Conservation (phyloP, 805 yeast species). For the Brettanomyces sp. region DNA sequence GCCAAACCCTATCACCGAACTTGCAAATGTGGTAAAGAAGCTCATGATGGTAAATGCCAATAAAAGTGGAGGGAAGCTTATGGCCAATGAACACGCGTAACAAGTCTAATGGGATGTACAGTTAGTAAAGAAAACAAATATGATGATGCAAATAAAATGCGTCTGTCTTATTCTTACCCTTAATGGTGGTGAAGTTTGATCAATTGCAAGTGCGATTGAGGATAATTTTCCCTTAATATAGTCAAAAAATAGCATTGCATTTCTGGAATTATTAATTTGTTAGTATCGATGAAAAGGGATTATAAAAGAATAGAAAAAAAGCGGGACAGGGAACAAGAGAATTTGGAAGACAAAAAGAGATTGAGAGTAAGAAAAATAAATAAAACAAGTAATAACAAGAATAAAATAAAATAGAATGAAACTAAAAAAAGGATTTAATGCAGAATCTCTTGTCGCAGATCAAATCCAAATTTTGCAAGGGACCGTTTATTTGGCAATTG, state of each 20-base stretch:
- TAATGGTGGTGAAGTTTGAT: no score
- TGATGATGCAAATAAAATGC: no score
- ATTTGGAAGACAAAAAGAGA: no score
- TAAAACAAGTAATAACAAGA: no score
- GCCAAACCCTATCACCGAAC: slow-evolving; percentile 7
- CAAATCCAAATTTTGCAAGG: neutral
- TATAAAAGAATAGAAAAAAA: neutral
- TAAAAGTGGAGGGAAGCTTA: slow-evolving; percentile 4
- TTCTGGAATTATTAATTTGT: slow-evolving; percentile 3
- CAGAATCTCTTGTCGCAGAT: neutral
- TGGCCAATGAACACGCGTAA: slow-evolving; percentile 22
- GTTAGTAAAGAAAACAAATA: no score
- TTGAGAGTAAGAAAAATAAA: no score
- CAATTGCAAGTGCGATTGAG: neutral
- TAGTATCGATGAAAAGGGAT: neutral
- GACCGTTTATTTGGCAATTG: neutral
- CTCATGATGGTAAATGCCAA: slow-evolving; percentile 7
- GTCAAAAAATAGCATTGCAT: slow-evolving; percentile 11
- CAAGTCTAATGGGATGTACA: slow-evolving; percentile 1
- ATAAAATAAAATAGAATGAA: no score
- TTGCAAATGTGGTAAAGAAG: slow-evolving; percentile 8
- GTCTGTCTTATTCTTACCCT: no score
- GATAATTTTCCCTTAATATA: slow-evolving; percentile 5
- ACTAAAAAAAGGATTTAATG: no score
- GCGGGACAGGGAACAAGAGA: neutral